Base-by-base conservation (phyloP, 768 basidiomycete genomes). In the Hypsizygus marmoreus region DNA sequence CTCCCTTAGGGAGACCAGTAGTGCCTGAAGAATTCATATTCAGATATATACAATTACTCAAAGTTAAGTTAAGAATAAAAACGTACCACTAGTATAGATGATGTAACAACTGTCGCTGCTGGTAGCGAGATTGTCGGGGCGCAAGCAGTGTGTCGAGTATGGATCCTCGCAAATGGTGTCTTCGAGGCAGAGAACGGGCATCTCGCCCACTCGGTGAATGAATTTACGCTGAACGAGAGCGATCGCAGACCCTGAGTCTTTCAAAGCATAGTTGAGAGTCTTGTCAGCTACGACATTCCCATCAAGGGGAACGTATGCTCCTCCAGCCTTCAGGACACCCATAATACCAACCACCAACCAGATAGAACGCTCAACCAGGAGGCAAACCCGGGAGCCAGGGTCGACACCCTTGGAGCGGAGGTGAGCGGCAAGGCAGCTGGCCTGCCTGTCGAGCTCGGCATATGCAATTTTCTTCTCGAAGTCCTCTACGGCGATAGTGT, bases 71-170 rank as follows among this genome's bases (percentile, higher is more conserved):
- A 16, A 13, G 19, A 30, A 5, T 17, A 38, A 14, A 37, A 28
- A 53, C 72, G 25, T 54, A 80, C 80, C 80, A 43, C 78, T 79
- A 6, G 80, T 81, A 59, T 80, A 82, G 40, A 82, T 81, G 24
- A 80, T 73, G 62, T 81, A 81, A 6, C 69, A 72, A 25, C 74
- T 72, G 51, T 80, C 72, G 6, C 60, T 61, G 19, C 67, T 49
- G 8, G 58, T 61, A 12, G 67, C 64, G 34, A 57, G 40, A 49
- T 76, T 72, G 35, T 63, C 48, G 5, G 65, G 69, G 40, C 68
- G 72, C 14, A 55, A 31, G 51, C 73, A 72, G 46, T 65, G 61
- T 6, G 34, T 40, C 14, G 45, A 37, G 6, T 56, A 56, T 14
- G 55, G 34, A 13, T 50, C 25, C 1, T 57, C 43, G 50, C 65